These are phyloP conservation scores for Kwoniella botswanensis DNA, from an alignment of 768 basidiomycete species.

Conservation along the genomic window DNA sequence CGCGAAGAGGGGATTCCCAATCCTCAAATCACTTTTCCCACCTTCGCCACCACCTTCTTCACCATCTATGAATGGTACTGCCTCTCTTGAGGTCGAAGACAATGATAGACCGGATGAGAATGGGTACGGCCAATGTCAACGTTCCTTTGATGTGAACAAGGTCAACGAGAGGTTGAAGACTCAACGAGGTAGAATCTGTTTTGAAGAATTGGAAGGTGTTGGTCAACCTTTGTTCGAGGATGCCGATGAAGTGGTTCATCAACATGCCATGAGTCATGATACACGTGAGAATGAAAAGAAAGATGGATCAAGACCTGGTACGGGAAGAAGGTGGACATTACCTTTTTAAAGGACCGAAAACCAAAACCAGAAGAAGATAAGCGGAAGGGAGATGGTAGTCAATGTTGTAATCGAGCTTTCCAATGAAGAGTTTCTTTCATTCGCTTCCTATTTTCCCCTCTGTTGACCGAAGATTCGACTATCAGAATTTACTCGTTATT, in stretches of 20 bases:
- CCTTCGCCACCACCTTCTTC: constrained; percentile 9
- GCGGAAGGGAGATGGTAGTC: too few relatives aligned
- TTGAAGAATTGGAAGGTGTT: constrained; percentile 24
- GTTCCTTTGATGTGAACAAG: constrained; percentile 10
- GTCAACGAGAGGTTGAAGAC: constrained; percentile 5
- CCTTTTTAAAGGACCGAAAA: constrained; percentile 1
- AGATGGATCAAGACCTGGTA: background rate
- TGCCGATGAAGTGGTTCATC: background rate
- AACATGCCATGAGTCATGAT: too few relatives aligned
- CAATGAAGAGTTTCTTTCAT: too few relatives aligned
- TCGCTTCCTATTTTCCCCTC: too few relatives aligned
- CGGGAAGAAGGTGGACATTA: constrained; percentile 13
- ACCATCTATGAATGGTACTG: background rate
- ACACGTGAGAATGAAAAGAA: background rate
- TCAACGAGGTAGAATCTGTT: constrained; percentile 8
- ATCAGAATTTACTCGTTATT: too few relatives aligned
- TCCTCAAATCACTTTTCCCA: constrained; percentile 6
- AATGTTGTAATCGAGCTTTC: too few relatives aligned
- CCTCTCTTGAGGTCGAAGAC: background rate
- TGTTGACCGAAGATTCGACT: too few relatives aligned
- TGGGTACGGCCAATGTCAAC: background rate
- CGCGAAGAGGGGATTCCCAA: background rate
- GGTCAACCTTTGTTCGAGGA: background rate
- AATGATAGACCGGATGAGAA: background rate
- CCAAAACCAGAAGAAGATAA: background rate